These are phyloP conservation scores for Diaporthe citrichinensis DNA, from an alignment of 2,329 filamentous ascomycete species.

Conservation along the genomic window DNA sequence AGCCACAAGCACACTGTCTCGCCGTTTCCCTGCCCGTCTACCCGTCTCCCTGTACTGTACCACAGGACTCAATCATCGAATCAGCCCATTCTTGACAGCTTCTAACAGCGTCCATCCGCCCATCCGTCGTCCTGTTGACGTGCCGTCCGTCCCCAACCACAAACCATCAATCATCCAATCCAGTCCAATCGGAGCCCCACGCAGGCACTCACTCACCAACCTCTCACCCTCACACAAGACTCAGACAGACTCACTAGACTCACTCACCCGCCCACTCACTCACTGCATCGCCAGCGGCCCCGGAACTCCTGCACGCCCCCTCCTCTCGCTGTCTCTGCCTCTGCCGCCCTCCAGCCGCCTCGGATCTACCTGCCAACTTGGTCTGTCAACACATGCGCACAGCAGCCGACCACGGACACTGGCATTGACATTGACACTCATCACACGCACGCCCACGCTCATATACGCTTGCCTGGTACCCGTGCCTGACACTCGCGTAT, in stretches of 20 bases:
- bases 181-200: conserved; percentile 22
- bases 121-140: conserved; percentile 2
- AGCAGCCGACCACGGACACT: not conserved
- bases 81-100: conserved; percentile 31
- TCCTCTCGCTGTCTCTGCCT: not conserved
- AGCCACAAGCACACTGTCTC: not conserved
- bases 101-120: conserved; percentile 7
- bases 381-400: not conserved
- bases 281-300: not conserved
- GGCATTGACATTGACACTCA: not conserved
- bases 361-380: conserved; percentile 21
- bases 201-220: not conserved
- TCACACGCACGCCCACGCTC: not conserved
- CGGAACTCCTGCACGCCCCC: not conserved
- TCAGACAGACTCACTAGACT: not conserved
- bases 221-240: conserved; percentile 20
- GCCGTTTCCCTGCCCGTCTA: not conserved
- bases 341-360: conserved; percentile 5
- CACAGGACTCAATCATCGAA: conserved; percentile 19
- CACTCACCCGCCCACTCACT: conserved; percentile 3
- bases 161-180: not conserved
- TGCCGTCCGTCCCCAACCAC: conserved; percentile 23
- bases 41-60: not conserved
- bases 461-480: not conserved
- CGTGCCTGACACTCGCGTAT: not conserved